Evolutionary conservation across 78 protist species (phyloP), one percentile per base, ranked within the genome.

Genomic region (Creolimax fragrantissima): DNA sequence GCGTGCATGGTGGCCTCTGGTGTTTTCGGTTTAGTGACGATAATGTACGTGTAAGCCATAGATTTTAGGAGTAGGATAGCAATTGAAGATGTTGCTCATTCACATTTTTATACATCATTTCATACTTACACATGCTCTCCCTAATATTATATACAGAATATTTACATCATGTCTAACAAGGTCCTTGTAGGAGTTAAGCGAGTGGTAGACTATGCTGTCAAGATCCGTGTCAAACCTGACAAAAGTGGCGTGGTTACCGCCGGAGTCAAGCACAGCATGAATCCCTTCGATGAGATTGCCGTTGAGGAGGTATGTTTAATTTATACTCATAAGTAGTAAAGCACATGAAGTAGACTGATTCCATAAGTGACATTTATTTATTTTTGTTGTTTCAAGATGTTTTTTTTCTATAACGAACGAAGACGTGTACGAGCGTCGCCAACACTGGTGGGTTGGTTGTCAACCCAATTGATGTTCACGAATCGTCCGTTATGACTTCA

Each of bases 261-360:
- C 24, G 90, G 90, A 42, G 98, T 98, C 41, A 98, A 97, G 96
- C 95, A 95, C 96, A 43, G 93, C 81, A 95, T 97, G 96, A 98
- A 98, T 90, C 99, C 99, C 88, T 98, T 98, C 93, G 97, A 96
- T 92, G 99, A 98, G 92, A 98, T 98, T 32, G 99, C 97, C 3
- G 96, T 96, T 2, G 95, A 93, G 85, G 93, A 93, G 93, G 93
- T 91, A 32, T 2, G 24, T 58, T n/a, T n/a, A n/a, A n/a, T n/a
- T n/a, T 3, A 32, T 45, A 3, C 4, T 35, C 89, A 81, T 41
- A 81, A 37, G n/a, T n/a, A n/a, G n/a, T n/a, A n/a, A n/a, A n/a
- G n/a, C n/a, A n/a, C n/a, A n/a, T n/a, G n/a, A n/a, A n/a, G n/a
- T n/a, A n/a, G n/a, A n/a, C n/a, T n/a, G n/a, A n/a, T n/a, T n/a